phyloP scores from a whole-genome alignment of 495 filamentous ascomycete genomes.

The Baudoinia panamericana region DNA sequence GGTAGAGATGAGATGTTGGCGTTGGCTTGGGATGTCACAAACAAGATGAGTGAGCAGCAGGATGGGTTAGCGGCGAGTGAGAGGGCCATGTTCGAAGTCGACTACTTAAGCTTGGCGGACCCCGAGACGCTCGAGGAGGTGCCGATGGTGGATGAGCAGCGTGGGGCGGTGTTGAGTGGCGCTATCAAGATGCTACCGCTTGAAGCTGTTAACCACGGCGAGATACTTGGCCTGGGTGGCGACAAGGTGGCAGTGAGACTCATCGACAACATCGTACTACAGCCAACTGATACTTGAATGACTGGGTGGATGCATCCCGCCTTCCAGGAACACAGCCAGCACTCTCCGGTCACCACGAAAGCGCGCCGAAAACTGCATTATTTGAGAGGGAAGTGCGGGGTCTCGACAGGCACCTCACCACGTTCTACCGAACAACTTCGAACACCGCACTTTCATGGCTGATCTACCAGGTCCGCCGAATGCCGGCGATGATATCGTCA shows the following conservation, averaged over 20 bases:
- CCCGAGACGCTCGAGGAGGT: conserved; percentile 69
- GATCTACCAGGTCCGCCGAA: too few species aligned
- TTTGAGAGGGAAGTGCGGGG: too few species aligned
- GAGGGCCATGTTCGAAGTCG: conserved; percentile 63
- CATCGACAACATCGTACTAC: conserved; percentile 79
- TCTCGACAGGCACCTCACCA: too few species aligned
- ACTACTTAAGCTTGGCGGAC: conserved; percentile 84
- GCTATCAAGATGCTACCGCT: conserved; percentile 82
- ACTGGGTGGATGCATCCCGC: too few species aligned
- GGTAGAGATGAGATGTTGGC: conserved; percentile 52
- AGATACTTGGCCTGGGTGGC: conserved; percentile 57
- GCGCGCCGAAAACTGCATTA: too few species aligned
- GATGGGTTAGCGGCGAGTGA: conserved; percentile 44
- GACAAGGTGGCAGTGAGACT: conserved; percentile 64
- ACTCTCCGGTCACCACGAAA: too few species aligned
- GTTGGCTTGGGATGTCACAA: conserved; percentile 44
- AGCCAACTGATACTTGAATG: conserved; percentile 11
- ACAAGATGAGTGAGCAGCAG: conserved; percentile 45
- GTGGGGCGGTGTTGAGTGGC: conserved; percentile 74
- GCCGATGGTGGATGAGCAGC: conserved; percentile 41
- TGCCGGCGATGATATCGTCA: conserved; percentile 3
- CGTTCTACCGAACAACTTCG: too few species aligned
- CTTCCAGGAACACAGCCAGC: too few species aligned
- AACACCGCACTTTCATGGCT: too few species aligned
- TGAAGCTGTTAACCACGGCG: conserved; percentile 49